Base-by-base conservation (phyloP, 345 rosid genomes). In the Brassica nigra region DNA sequence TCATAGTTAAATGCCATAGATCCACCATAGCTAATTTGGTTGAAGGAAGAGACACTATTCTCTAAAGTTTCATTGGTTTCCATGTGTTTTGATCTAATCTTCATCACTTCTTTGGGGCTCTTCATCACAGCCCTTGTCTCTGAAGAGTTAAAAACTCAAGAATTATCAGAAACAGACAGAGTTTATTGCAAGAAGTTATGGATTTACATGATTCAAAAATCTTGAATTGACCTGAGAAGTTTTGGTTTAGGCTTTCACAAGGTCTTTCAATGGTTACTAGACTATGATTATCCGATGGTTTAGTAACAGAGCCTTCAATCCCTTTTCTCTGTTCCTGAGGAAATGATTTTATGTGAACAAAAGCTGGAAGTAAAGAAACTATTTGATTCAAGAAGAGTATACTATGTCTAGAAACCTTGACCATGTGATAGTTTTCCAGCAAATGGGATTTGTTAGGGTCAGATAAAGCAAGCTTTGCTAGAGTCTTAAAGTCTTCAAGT, bases 21-120 rank as follows among this genome's bases (percentile, higher is more conserved):
- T 80, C 86, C 82, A 47, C 92, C 88, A 75, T 88, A 84, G 80
- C 86, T 89, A 85, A 89, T 86, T 29, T 90, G 95, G 57, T 91
- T 89, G 70, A 89, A 90, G 85, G 93, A 89, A 75, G 90, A 81
- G 29, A 86, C 85, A 49, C 89, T 92, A 33, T 76, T 85, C 80
- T 89, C 97, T 62, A 81, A 6, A 63, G 73, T 67, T 78, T 95
- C 98, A 74, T 86, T 84, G 83, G 73, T 88, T 72, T 85, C 87
- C 0, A 74, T 33, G 29, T 70, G 84, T 55, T 86, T 78, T 62
- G 84, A 73, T 73, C 90, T 89, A 84, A 84, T 70, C 52, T 62
- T 73, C 70, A 83, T 66, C 84, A 87, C 87, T 28, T 71, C 64
- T 84, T 88, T 86, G 52, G 96, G 97, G 80, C 90, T 85, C 86